These are phyloP conservation scores for Populus tremula DNA, from an alignment of 345 rosid species.

Conservation along the genomic window DNA sequence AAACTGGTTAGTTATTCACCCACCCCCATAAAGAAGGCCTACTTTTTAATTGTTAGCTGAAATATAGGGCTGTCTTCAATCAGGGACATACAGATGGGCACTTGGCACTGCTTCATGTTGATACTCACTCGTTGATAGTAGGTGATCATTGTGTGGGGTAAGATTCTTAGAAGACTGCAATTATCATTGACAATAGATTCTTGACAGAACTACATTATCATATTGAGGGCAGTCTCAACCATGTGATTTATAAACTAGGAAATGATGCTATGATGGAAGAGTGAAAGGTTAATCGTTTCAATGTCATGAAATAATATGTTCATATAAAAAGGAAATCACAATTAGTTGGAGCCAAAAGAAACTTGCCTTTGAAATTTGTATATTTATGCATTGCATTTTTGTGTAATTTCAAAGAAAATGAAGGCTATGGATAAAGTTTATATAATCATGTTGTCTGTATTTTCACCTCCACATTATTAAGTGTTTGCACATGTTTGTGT, in stretches of 20 bases:
- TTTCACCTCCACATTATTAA: background rate
- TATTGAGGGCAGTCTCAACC: background rate
- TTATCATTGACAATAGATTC: background rate
- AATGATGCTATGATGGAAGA: background rate
- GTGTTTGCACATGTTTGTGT: background rate
- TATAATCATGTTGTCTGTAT: background rate
- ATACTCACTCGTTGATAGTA: constrained; percentile 65
- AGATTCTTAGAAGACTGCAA: constrained; percentile 25
- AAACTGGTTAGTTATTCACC: background rate
- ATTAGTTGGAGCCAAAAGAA: background rate
- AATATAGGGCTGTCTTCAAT: constrained; percentile 9
- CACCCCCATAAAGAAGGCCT: background rate
- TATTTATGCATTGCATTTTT: background rate
- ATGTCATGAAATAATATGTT: background rate
- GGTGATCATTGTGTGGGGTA: constrained; percentile 98
- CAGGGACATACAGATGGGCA: constrained; percentile 99
- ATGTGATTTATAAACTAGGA: background rate
- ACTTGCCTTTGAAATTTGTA: background rate
- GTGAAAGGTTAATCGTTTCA: background rate
- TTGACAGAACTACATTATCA: background rate
- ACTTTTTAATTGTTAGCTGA: background rate
- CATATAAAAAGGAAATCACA: background rate
- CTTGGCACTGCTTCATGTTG: constrained; percentile 59
- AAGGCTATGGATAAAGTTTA: background rate
- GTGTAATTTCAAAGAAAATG: background rate